Percentiles rank a stretch among this genome's conserved stretches.
Conservation (phyloP, 1,284 basidiomycete genomes). For the Rhodotorula sp. region DNA sequence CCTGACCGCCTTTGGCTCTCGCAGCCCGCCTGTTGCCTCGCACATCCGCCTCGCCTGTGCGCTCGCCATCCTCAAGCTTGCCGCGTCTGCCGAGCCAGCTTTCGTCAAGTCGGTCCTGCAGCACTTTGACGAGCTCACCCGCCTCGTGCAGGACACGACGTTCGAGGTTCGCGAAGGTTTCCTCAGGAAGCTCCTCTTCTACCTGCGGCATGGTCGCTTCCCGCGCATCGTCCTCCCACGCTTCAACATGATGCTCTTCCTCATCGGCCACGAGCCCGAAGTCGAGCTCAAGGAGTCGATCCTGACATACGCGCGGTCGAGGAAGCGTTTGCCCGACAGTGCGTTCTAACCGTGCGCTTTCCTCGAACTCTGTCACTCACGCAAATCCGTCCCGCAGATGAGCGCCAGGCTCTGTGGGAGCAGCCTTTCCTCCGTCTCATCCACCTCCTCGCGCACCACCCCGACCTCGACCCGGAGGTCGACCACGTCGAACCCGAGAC, state of each 20-base stretch:
- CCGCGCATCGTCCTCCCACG: conserved; percentile 61
- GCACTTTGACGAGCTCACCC: conserved; percentile 35
- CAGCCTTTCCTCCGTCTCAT: conserved; percentile 79
- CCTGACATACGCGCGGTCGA: conserved; percentile 10
- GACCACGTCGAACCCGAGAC: conserved; percentile 18
- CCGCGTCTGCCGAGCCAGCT: conserved; percentile 53
- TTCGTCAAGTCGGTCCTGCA: conserved; percentile 56
- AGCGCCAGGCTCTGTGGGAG: conserved; percentile 70
- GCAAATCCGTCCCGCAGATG: conserved; percentile 53
- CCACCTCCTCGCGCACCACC: conserved; percentile 87
- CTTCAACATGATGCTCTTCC: conserved; percentile 81
- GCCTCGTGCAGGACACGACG: conserved; percentile 64
- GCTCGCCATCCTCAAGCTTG: conserved; percentile 75
- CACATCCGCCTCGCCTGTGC: conserved; percentile 76
- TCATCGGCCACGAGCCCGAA: conserved; percentile 90
- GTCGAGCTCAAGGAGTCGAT: conserved; percentile 58
- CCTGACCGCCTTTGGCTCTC: not conserved
- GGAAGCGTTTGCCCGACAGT: not conserved
- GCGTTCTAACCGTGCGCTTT: not conserved
- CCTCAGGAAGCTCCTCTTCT: conserved; percentile 68
- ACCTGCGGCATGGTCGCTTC: conserved; percentile 52
- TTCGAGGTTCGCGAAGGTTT: conserved; percentile 80
- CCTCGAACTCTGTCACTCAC: not conserved
- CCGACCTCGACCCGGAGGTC: conserved; percentile 64
- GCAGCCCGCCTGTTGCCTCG: conserved; percentile 40